Evolutionary conservation across 768 basidiomycete genomes (phyloP).

Genomic region (Suillus weaverae): DNA sequence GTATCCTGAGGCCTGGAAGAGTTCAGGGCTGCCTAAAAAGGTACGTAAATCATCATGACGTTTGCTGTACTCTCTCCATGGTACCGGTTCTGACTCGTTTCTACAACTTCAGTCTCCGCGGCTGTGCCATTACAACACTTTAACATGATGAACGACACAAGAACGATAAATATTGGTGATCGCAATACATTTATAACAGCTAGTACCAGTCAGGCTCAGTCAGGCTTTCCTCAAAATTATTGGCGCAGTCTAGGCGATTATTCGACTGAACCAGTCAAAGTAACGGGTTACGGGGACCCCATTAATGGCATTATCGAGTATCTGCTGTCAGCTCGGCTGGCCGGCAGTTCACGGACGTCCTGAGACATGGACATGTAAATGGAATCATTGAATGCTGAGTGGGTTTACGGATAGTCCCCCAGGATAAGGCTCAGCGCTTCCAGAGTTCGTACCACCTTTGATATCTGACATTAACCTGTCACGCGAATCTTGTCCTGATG

Average conservation of each 20-base stretch:
- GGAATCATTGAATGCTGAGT: neutral
- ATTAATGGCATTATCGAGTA: neutral
- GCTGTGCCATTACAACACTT: constrained; percentile 12
- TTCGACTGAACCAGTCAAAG: neutral
- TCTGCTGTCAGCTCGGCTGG: constrained; percentile 9
- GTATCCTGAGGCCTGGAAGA: neutral
- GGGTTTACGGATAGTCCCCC: neutral
- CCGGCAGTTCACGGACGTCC: constrained; percentile 8
- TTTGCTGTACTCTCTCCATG: constrained; percentile 24
- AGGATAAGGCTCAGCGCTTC: neutral
- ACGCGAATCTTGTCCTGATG: neutral
- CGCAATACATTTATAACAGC: neutral
- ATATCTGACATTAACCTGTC: neutral
- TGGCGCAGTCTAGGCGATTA: neutral
- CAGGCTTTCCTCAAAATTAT: neutral
- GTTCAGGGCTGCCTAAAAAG: constrained; percentile 20
- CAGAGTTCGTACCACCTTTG: neutral
- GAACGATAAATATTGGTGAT: neutral
- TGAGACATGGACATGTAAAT: neutral
- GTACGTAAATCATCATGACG: constrained; percentile 19
- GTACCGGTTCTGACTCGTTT: constrained; percentile 18
- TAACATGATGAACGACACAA: neutral
- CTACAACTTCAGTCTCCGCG: constrained; percentile 17
- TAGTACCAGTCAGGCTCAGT: neutral
- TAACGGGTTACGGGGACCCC: neutral